phyloP scores from a whole-genome alignment of 2,329 filamentous ascomycete genomes.

The Thelonectria olida region DNA sequence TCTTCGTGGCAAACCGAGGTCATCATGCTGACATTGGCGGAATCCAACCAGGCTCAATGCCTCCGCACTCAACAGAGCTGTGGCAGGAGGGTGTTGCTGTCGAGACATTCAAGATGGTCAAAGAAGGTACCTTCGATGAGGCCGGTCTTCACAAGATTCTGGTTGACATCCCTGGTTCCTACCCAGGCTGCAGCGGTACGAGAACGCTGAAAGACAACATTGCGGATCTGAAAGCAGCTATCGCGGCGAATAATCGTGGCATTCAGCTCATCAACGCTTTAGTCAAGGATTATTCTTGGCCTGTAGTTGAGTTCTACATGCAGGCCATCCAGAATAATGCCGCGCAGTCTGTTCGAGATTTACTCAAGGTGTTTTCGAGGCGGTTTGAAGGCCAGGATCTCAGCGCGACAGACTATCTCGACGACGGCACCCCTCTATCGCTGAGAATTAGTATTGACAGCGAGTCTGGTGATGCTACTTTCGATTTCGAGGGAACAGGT shows the following conservation, averaged over 20 bases:
- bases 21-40: slow-evolving; percentile 69
- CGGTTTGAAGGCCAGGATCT: slow-evolving; percentile 8
- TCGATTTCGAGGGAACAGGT: slow-evolving; percentile 54
- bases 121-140: slow-evolving; percentile 81
- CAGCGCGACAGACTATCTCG: slow-evolving; percentile 69
- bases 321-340: slow-evolving; percentile 52
- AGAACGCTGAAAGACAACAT: slow-evolving; percentile 84
- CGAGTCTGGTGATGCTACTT: slow-evolving; percentile 76
- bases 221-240: too few relatives aligned
- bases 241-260: too few relatives aligned
- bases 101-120: slow-evolving; percentile 76
- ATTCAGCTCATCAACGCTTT: slow-evolving; percentile 77
- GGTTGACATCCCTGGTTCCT: slow-evolving; percentile 77
- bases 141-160: slow-evolving; percentile 77
- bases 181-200: slow-evolving; percentile 81
- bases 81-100: slow-evolving; percentile 71
- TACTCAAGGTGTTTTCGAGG: slow-evolving; percentile 15
- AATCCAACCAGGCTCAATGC: slow-evolving; percentile 85
- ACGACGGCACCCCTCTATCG: slow-evolving; percentile 82
- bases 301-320: slow-evolving; percentile 72
- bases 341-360: slow-evolving; percentile 36
- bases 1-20: slow-evolving; percentile 42
- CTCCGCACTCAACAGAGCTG: slow-evolving; percentile 72
- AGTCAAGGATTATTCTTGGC: slow-evolving; percentile 77
- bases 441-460: slow-evolving; percentile 77